phyloP scores from a whole-genome alignment of 2,329 filamentous ascomycete species.

The Verticillium isaacii region DNA sequence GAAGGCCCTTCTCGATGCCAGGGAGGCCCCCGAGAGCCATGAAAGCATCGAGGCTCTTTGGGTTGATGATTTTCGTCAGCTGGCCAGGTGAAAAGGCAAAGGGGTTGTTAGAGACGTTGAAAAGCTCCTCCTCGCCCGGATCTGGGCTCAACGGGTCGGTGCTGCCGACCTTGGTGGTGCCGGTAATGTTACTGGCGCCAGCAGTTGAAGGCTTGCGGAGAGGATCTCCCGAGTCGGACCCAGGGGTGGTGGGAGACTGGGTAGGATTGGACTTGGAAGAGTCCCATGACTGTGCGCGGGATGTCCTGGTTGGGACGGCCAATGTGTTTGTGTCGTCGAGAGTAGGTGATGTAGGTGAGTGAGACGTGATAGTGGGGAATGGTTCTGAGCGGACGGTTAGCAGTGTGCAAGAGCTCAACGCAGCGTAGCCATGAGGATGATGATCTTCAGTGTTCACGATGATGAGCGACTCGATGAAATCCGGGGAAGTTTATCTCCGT shows the following conservation, averaged over 20 bases:
- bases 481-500: not conserved
- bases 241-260: not conserved
- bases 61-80: constrained; percentile 47
- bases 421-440: not conserved
- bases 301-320: constrained; percentile 13
- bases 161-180: constrained; percentile 8
- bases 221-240: not conserved
- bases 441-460: not conserved
- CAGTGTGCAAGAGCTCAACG: not conserved
- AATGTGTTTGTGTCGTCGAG: constrained; percentile 12
- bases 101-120: constrained; percentile 55
- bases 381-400: not conserved
- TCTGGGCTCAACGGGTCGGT: constrained; percentile 9
- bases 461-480: not conserved
- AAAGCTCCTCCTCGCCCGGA: constrained; percentile 66
- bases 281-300: constrained; percentile 12
- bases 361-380: not conserved
- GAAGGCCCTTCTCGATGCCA: constrained; percentile 46
- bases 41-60: constrained; percentile 43
- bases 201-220: not conserved
- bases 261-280: constrained; percentile 9
- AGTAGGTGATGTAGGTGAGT: not conserved
- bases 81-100: constrained; percentile 52
- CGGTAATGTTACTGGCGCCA: constrained; percentile 4
- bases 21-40: constrained; percentile 47